phyloP scores from a whole-genome alignment of 306 rosid genomes.

The Inga oerstediana region DNA sequence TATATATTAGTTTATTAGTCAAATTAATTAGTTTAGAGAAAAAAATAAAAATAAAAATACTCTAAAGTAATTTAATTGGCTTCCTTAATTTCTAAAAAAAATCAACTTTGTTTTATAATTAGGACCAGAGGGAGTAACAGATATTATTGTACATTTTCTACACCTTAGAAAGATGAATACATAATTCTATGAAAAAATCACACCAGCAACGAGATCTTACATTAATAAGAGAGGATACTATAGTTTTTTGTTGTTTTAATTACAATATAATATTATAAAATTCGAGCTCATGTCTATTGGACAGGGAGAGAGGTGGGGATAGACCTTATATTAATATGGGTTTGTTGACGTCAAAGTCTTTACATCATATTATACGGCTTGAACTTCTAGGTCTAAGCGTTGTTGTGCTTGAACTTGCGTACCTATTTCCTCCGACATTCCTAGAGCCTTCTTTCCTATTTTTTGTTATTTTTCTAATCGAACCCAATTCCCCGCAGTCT shows the following conservation, averaged over 20 bases:
- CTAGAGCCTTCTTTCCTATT: conserved; percentile 46
- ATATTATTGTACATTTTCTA: neutral
- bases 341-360: conserved; percentile 59
- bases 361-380: conserved; percentile 39
- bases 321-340: neutral
- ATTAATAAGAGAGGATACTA: no score
- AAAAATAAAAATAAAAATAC: no score
- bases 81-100: no score
- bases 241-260: no score
- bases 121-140: no score
- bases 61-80: no score
- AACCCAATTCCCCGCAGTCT: neutral
- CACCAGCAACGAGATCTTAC: no score
- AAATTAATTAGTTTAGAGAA: no score
- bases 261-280: no score
- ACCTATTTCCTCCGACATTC: conserved; percentile 62
- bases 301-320: no score
- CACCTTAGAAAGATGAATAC: neutral
- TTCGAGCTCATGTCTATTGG: neutral
- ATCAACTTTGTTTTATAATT: no score
- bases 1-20: no score
- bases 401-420: conserved; percentile 17
- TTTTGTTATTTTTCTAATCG: neutral
- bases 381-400: conserved; percentile 22
- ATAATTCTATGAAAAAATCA: neutral